Evolutionary conservation across 2,329 filamentous ascomycete genomes (phyloP).

Genomic region (Colletotrichum euphorbiae): DNA sequence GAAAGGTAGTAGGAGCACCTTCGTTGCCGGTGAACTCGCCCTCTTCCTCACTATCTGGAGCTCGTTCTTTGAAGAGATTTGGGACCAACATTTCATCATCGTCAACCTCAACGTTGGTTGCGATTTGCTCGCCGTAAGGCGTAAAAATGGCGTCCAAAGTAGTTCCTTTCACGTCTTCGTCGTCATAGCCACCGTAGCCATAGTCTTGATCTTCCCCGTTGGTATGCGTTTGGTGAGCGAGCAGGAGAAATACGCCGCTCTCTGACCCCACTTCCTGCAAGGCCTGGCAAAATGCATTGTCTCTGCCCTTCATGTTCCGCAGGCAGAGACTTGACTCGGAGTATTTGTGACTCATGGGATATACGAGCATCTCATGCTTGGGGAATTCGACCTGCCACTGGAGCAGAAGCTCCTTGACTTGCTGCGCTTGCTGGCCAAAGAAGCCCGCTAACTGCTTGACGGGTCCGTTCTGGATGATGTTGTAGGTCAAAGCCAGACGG

Average conservation of each 20-base stretch:
- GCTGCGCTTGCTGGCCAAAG: conserved; percentile 34
- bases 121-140: not conserved
- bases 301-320: not conserved
- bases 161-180: not conserved
- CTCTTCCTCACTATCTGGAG: not conserved
- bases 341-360: not conserved
- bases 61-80: not conserved
- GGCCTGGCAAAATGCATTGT: not conserved
- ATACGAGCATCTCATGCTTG: not conserved
- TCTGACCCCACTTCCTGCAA: not conserved
- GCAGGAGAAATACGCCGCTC: not conserved
- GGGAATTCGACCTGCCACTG: not conserved
- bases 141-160: not conserved
- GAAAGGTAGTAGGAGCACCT: not conserved
- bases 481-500: conserved; percentile 61
- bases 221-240: conserved; percentile 42
- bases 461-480: conserved; percentile 52
- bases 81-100: not conserved
- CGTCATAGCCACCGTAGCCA: not conserved
- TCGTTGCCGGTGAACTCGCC: conserved; percentile 3
- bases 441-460: conserved; percentile 33
- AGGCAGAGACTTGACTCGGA: not conserved
- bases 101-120: not conserved
- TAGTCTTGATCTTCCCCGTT: not conserved
- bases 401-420: conserved; percentile 38